Evolutionary conservation across 2,329 filamentous ascomycete species (phyloP), one percentile per base, ranked within the genome.

Genomic region (Juglanconis sp.): DNA sequence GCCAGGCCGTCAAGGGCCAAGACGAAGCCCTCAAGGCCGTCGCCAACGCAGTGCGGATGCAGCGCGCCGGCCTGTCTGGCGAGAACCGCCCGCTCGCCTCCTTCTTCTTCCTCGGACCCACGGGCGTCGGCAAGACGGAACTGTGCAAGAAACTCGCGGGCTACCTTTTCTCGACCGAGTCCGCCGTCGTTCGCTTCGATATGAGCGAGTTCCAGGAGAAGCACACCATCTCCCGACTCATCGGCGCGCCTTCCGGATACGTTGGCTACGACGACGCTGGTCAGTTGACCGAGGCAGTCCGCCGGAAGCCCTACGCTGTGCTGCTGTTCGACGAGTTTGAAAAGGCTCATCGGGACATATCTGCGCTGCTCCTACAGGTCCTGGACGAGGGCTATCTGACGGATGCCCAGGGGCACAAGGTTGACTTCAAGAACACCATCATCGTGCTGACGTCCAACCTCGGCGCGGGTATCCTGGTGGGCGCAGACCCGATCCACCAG

Each of bases 151-250:
- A 96, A 72, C 88, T 99, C 68, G 95, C 95, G 1, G 85, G 84
- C 60, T 98, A 97, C 77, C 80, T 99, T 42, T 99, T 98, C 76
- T 95, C 90, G 0, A 96, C 92, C 1, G 91, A 96, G 68, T 87
- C 87, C 34, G 94, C 95, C 3, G 92, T 99, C 32, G 86, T 97
- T 38, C 85, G 95, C 38, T 98, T 98, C 74, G 95, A 98, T 74
- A 98, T 98, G 95, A 91, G 87, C 68, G 95, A 99, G 71, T 98
- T 97, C 73, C 92, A 96, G 71, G 95, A 98, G 72, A 96, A 96
- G 74, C 94, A 98, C 71, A 98, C 95, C 3, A 90, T 98, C 59
- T 96, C 91, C 34, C 85, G 94, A 17, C 83, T 98, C 36, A 97
- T 98, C 66, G 95, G 95, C 49, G 90, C 90, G 3, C 95, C 95